Conservation (phyloP, 768 basidiomycete species). For the Termitomyces bulborhizus region DNA sequence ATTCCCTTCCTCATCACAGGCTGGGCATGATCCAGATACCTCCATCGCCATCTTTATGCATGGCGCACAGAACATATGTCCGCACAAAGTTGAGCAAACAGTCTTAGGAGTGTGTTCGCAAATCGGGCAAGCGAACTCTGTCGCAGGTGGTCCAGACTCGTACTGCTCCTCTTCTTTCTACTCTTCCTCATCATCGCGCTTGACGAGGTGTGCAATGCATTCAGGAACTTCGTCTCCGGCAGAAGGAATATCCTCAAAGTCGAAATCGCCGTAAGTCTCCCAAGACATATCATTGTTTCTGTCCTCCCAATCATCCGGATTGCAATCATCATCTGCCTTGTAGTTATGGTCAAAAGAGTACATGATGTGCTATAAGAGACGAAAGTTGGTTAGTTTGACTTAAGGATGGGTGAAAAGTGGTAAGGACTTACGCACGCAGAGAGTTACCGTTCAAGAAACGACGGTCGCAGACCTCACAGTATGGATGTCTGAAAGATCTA, state of each 20-base stretch:
- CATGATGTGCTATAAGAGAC: neutral
- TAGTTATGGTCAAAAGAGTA: neutral
- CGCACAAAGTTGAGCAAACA: constrained; percentile 5
- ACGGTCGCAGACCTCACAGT: constrained; percentile 1
- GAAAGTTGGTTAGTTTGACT: neutral
- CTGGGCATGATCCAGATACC: constrained; percentile 7
- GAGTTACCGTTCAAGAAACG: constrained; percentile 5
- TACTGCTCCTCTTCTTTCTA: constrained; percentile 4
- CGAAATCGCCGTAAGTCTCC: neutral
- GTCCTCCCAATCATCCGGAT: neutral
- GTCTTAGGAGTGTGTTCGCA: constrained; percentile 1
- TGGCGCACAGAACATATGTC: constrained; percentile 8
- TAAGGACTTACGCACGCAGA: neutral
- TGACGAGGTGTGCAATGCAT: constrained; percentile 3
- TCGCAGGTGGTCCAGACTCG: neutral
- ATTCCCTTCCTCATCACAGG: constrained; percentile 10
- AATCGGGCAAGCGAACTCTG: constrained; percentile 7
- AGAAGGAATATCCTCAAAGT: neutral
- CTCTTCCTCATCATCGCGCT: neutral
- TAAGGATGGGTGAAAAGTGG: neutral
- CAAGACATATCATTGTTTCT: neutral
- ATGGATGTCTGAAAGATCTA: neutral
- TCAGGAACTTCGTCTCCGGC: neutral
- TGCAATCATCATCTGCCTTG: no score
- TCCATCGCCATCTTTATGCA: constrained; percentile 9